Base-by-base conservation (phyloP, 257 asterid genomes). In the Catharanthus roseus region DNA sequence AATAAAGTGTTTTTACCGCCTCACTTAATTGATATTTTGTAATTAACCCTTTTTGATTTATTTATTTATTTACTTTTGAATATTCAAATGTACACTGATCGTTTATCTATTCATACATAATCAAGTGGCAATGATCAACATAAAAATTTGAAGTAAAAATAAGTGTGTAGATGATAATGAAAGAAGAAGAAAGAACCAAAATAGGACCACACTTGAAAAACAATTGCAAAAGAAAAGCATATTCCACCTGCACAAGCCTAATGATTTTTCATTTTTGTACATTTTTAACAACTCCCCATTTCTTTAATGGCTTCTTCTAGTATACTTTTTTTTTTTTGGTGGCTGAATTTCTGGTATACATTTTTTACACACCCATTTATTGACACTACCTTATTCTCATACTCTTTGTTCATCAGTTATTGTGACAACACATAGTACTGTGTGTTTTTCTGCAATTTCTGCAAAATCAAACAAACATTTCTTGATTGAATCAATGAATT, bases 241-340 rank as follows among this genome's bases (percentile, higher is more conserved):
- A 66, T 74, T 65, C 77, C 39, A 70, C 67, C 67, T 58, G 75
- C 72, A 65, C 63, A 69, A 72, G 19, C n/a, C 72, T 54, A 51
- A 67, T 49, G 44, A 26, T 49, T 61, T 19, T 68, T 8, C 8
- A 38, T n/a, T n/a, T n/a, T n/a, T n/a, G n/a, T n/a, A 24, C 5
- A 78, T 3, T 1, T 39, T 15, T 21, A 50, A 68, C n/a, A 53
- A 33, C 19, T 4, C n/a, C n/a, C n/a, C 39, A 44, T 19, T 61
- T 69, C 45, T 47, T 71, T 33, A 44, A 41, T 61, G 26, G 18
- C 5, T 19, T 12, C 6, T 26, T n/a, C n/a, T n/a, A n/a, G n/a
- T n/a, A n/a, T n/a, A n/a, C n/a, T n/a, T n/a, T n/a, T n/a, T n/a
- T n/a, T n/a, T n/a, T n/a, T n/a, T n/a, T n/a, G n/a, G n/a, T n/a